These are phyloP conservation scores for Ciborinia camelliae DNA, from an alignment of 2,329 filamentous ascomycete genomes.

Conservation along the genomic window DNA sequence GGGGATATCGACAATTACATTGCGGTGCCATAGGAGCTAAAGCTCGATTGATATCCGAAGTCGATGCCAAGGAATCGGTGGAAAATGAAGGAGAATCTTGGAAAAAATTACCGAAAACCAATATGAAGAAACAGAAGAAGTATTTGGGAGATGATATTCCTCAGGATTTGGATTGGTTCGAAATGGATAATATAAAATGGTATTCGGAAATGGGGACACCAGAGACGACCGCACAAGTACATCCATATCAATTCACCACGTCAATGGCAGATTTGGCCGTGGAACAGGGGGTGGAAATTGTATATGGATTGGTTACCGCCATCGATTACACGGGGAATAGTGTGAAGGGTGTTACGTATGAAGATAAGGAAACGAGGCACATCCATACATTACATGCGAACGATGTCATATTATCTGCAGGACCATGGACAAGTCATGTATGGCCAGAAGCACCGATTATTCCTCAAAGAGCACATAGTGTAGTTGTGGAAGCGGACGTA, in stretches of 20 bases:
- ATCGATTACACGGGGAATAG: conserved; percentile 60
- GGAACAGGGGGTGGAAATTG: conserved; percentile 64
- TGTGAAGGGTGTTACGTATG: conserved; percentile 66
- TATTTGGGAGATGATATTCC: conserved; percentile 62
- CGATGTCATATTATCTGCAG: conserved; percentile 42
- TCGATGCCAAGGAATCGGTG: background rate
- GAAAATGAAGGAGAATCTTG: conserved; percentile 39
- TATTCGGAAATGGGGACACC: conserved; percentile 84
- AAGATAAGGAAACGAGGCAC: conserved; percentile 48
- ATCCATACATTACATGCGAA: conserved; percentile 52
- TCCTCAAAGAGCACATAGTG: conserved; percentile 60
- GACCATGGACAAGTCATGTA: conserved; percentile 60
- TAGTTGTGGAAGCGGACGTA: conserved; percentile 62
- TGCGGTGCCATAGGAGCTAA: conserved; percentile 53
- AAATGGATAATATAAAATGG: conserved; percentile 58
- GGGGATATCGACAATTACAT: conserved; percentile 80
- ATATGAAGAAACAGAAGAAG: conserved; percentile 43
- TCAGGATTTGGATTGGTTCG: conserved; percentile 79
- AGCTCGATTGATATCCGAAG: conserved; percentile 24
- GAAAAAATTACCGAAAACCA: conserved; percentile 61
- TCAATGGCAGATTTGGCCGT: conserved; percentile 74
- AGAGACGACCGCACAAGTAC: conserved; percentile 84
- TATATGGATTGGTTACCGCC: conserved; percentile 63
- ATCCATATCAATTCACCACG: conserved; percentile 87
- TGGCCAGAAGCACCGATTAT: conserved; percentile 57